Percentiles rank a stretch among this genome's conserved stretches.
These are phyloP conservation scores for Candida coquimbonensis DNA, from an alignment of 805 yeast species.

Conservation along the genomic window DNA sequence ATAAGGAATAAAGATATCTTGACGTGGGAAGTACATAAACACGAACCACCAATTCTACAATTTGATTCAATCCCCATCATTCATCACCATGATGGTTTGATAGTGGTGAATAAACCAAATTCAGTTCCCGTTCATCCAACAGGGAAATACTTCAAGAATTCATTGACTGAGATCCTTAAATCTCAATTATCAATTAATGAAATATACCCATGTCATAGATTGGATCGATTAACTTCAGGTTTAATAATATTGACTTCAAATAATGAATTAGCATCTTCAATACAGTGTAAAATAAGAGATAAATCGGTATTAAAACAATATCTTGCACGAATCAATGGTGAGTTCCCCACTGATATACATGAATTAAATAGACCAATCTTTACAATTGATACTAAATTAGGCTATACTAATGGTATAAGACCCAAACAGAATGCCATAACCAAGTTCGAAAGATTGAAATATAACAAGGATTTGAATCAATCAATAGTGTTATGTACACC, in stretches of 20 bases:
- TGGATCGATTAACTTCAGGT: constrained; percentile 90
- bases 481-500: constrained; percentile 76
- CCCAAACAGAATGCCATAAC: constrained; percentile 56
- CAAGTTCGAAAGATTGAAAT: constrained; percentile 34
- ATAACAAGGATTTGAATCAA: constrained; percentile 6
- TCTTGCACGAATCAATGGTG: constrained; percentile 81
- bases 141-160: constrained; percentile 70
- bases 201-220: constrained; percentile 60
- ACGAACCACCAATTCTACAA: constrained; percentile 51
- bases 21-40: constrained; percentile 49
- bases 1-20: constrained; percentile 20
- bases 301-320: constrained; percentile 75
- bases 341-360: constrained; percentile 46
- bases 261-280: constrained; percentile 3
- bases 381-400: constrained; percentile 68
- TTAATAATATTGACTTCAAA: constrained; percentile 54
- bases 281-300: constrained; percentile 57
- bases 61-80: constrained; percentile 23
- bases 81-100: constrained; percentile 54
- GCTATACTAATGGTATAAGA: constrained; percentile 42
- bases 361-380: constrained; percentile 57
- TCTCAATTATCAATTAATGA: constrained; percentile 39
- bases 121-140: constrained; percentile 97
- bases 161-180: constrained; percentile 74
- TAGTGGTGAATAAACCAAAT: constrained; percentile 88